Evolutionary conservation across 192 early-diverging fungal genomes (phyloP).

Genomic region (Geranomyces michiganensis): DNA sequence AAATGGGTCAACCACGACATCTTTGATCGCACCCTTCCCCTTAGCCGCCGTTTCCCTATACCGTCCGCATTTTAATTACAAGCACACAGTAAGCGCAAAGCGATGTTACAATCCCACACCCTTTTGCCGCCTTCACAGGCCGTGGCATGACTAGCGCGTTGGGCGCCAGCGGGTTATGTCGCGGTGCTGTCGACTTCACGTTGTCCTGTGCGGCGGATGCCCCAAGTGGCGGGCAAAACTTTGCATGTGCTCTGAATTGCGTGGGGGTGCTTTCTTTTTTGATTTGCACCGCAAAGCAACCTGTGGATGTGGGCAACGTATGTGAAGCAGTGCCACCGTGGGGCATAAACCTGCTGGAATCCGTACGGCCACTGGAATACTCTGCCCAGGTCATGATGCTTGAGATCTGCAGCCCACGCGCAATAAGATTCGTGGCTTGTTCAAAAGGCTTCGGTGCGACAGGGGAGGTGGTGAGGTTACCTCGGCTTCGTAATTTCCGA

Average conservation of each 20-base stretch:
- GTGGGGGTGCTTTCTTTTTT: not conserved
- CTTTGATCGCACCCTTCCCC: constrained; percentile 20
- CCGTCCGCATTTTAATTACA: not conserved
- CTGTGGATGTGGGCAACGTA: not conserved
- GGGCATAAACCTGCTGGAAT: not conserved
- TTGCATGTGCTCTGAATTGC: not conserved
- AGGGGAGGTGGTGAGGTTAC: not conserved
- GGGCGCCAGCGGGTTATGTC: constrained; percentile 26
- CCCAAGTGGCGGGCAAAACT: not conserved
- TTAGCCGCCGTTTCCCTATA: not conserved
- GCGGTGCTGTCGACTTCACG: constrained; percentile 7
- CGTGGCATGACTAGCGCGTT: constrained; percentile 41
- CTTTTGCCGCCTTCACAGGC: constrained; percentile 13
- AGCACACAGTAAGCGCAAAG: not conserved
- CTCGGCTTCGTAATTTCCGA: constrained; percentile 21
- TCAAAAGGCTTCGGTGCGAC: no score
- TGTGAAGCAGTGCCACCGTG: not conserved
- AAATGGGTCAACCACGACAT: constrained; percentile 53
- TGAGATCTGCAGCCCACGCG: not conserved
- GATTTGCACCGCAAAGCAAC: not conserved
- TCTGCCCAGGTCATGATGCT: not conserved
- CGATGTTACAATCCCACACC: constrained; percentile 4
- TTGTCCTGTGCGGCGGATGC: not conserved
- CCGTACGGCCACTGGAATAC: constrained; percentile 26
- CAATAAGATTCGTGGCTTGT: not conserved